Evolutionary conservation across 495 filamentous ascomycete genomes (phyloP), one percentile per base, ranked within the genome.

Genomic region (Penicillium ucsense): DNA sequence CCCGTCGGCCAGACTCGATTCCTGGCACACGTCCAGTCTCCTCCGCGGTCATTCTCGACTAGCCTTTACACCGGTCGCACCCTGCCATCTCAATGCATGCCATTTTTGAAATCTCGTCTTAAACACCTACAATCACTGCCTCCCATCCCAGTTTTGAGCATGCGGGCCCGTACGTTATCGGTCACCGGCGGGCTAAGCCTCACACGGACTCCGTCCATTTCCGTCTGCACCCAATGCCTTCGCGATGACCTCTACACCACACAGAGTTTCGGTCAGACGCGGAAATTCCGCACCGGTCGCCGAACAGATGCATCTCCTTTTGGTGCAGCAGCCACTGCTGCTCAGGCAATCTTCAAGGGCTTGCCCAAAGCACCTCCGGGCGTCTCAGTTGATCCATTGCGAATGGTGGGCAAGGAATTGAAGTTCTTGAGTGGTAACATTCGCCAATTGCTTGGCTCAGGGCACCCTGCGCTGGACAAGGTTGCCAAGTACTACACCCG

Each of bases 401-500:
- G 84, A 34, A 87, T 88, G 33, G 86, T 96, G 20, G 89, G 85
- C 43, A 94, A 94, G 68, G 90, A 96, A 69, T 84, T 96, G 79
- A 94, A 94, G 66, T 92, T 90, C 56, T 67, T 95, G 62, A 94
- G 81, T 11, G 86, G 86, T 43, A 94, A 94, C 60, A 92, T 95
- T 60, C 75, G 86, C 41, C 83, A 89, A 60, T 73, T 96, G 30
- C 71, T 96, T 20, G 90, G 90, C 4, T 94, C 90, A 0, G 89
- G 90, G 2, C 90, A 96, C 63, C 94, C 91, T 4, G 85, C 88
- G 12, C 75, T 98, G 36, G 94, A 98, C 59, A 91, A 84, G 43
- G 89, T 94, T 10, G 88, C 94, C 31, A 98, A 97, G 63, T 97
- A 98, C 74, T 98, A 98, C 61, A 95, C 92, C n/a, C 83, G 86